Conservation (phyloP, 2,329 filamentous ascomycete species). For the Trichoderma endophyticum region DNA sequence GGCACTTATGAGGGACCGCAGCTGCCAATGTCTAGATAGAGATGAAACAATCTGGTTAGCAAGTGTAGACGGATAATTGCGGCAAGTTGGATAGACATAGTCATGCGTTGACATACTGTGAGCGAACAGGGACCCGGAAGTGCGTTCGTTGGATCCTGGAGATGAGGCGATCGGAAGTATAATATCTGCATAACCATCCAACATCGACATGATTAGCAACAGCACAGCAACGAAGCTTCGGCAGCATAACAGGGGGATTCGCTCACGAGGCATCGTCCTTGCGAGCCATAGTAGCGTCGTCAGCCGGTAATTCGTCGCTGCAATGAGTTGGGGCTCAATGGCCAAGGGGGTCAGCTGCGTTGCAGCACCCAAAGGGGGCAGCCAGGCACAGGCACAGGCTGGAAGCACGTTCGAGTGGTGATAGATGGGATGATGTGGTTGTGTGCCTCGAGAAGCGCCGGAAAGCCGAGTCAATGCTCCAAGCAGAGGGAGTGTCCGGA, state of each 20-base stretch:
- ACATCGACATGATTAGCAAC: not conserved
- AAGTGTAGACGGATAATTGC: not conserved
- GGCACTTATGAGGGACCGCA: conserved; percentile 85
- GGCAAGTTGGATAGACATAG: conserved; percentile 19
- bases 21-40: conserved; percentile 70
- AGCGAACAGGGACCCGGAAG: conserved; percentile 64
- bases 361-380: conserved; percentile 18
- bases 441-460: not conserved
- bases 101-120: conserved; percentile 50
- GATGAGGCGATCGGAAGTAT: conserved; percentile 64
- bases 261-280: conserved; percentile 52
- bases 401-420: not conserved
- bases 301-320: not conserved
- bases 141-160: conserved; percentile 60
- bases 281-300: conserved; percentile 46
- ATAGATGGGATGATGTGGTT: not conserved
- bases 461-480: not conserved
- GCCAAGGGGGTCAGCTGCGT: not conserved
- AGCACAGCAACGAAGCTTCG: not conserved
- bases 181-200: conserved; percentile 45
- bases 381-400: not conserved
- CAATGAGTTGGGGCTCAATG: not conserved
- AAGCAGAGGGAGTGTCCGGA: not conserved
- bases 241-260: not conserved
- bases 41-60: not conserved